phyloP scores from a whole-genome alignment of 163 green algal species.

The Scenedesmus sp. region DNA sequence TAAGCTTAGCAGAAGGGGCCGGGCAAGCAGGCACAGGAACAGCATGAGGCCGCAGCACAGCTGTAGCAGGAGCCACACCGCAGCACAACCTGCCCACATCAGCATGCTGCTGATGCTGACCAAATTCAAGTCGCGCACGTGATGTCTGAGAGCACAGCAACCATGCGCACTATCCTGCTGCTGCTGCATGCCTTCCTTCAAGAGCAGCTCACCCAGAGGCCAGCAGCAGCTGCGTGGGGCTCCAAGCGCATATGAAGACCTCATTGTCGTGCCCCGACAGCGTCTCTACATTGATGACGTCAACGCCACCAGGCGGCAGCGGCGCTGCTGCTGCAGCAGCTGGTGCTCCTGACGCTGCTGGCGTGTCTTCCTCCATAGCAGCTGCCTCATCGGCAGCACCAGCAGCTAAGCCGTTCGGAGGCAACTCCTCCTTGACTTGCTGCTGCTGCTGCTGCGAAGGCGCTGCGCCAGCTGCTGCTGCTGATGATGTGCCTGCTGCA shows the following conservation, averaged over 20 bases:
- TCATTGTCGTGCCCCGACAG: constrained; percentile 82
- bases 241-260: constrained; percentile 92
- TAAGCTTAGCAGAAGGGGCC: neutral
- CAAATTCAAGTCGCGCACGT: no score
- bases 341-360: neutral
- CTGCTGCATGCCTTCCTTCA: neutral
- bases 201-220: constrained; percentile 80
- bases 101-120: neutral
- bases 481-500: constrained; percentile 2
- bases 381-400: constrained; percentile 12
- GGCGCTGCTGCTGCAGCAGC: neutral
- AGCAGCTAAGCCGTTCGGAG: constrained; percentile 24
- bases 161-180: neutral
- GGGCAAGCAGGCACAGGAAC: no score
- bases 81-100: neutral
- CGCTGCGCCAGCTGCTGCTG: neutral
- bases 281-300: constrained; percentile 54
- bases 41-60: no score
- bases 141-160: no score
- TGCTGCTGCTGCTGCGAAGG: constrained; percentile 42
- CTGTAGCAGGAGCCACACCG: neutral
- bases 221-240: constrained; percentile 79
- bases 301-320: neutral
- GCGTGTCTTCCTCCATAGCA: constrained; percentile 25
- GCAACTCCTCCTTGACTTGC: constrained; percentile 1